phyloP scores from a whole-genome alignment of 768 basidiomycete genomes.

The Leccinum rimulosum region DNA sequence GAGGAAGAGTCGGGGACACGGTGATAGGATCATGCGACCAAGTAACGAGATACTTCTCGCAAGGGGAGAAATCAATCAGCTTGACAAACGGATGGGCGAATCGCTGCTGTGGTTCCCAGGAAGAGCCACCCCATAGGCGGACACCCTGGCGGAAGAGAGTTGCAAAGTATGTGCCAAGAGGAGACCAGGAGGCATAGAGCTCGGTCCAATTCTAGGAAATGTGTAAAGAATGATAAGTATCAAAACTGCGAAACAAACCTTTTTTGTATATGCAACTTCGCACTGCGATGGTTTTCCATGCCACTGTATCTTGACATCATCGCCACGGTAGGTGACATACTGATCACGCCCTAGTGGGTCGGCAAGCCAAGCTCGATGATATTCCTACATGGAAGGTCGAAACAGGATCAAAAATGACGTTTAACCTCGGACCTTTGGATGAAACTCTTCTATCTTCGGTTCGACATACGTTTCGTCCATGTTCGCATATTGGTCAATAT shows the following conservation, averaged over 20 bases:
- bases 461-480: conserved; percentile 79
- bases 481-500: conserved; percentile 79
- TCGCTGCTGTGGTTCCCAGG: conserved; percentile 84
- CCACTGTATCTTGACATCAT: conserved; percentile 90
- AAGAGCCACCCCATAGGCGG: conserved; percentile 90
- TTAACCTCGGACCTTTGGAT: conserved; percentile 55
- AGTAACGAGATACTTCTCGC: conserved; percentile 94
- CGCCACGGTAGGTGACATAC: conserved; percentile 89
- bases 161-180: conserved; percentile 90
- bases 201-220: conserved; percentile 86
- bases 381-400: conserved; percentile 58
- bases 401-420: background rate
- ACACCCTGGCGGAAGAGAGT: conserved; percentile 95
- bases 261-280: conserved; percentile 72
- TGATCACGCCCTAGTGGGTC: conserved; percentile 94
- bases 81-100: conserved; percentile 96
- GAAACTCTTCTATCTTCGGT: conserved; percentile 70
- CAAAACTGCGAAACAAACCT: conserved; percentile 44
- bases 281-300: conserved; percentile 87
- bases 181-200: conserved; percentile 95
- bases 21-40: conserved; percentile 95
- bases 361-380: conserved; percentile 91
- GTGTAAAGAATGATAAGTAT: conserved; percentile 7
- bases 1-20: conserved; percentile 74
- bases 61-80: conserved; percentile 95